Base-by-base conservation (phyloP, 164 flowering plant genomes). In the Malania oleifera region DNA sequence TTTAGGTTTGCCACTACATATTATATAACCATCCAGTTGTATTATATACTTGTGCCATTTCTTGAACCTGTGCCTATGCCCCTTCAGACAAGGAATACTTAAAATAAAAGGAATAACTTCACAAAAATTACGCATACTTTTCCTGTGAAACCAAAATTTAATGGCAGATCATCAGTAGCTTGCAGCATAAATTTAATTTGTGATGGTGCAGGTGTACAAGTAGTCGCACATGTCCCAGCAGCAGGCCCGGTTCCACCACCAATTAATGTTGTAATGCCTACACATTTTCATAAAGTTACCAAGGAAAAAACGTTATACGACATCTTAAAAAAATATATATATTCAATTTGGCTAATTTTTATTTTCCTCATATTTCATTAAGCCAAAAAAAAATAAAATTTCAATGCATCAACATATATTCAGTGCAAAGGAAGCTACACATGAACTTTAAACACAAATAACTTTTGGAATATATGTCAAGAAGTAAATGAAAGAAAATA, bases 191-290 rank as follows among this genome's bases (percentile, higher is more conserved):
- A 56, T 75, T 77, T 80, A 95, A 95, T 85, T 10, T 91, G 97
- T 41, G 48, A 53, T 50, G 95, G 89, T 54, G 88, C 81, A 44
- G 99, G 96, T 18, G 97, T 91, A 68, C 99, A 95, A 13, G 99
- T 95, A 63, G 99, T 95, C 57, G 97, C 96, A 56, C 96, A 81
- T 39, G 97, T 91, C 46, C 99, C 99, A 69, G 73, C 55, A 55
- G 99, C 89, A 60, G 99, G 99, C 66, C 99, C 99, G 12, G 97
- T 95, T 56, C 99, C 97, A 39, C 99, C 99, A 66, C 96, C 99
- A 45, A 95, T 77, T 67, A 95, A 43, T 44, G 99, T 91, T 40
- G 97, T 95, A 73, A 95, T 75, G 52, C 99, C 99, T 92, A 61
- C 62, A 75, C 29, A 59, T 5, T 25, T 43, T 25, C 37, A 53